Conservation (phyloP, 2,329 filamentous ascomycete species). For the Alternaria viburni region DNA sequence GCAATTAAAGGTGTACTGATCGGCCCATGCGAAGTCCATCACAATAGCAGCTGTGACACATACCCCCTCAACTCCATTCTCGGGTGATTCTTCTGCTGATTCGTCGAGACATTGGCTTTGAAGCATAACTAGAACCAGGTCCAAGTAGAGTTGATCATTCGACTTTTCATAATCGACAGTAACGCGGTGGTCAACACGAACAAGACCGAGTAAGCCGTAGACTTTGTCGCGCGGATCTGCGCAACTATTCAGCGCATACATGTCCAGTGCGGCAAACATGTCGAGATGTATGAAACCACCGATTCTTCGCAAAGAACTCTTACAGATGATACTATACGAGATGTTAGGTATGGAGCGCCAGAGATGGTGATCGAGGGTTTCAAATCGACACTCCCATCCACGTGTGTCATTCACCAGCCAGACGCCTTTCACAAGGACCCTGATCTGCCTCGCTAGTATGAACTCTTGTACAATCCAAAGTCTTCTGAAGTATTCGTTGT, state of each 20-base stretch:
- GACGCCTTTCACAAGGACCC: neutral
- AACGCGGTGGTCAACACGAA: neutral
- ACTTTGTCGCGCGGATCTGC: neutral
- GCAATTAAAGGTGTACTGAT: fast-evolving
- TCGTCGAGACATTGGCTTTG: neutral
- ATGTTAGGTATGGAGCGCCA: fast-evolving
- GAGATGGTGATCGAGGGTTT: neutral
- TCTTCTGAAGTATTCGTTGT: neutral
- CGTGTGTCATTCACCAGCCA: neutral
- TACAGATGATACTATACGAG: neutral
- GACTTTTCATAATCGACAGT: neutral
- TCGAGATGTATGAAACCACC: neutral
- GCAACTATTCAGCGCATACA: neutral
- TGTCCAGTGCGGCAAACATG: fast-evolving
- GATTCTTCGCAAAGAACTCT: neutral
- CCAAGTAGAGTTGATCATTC: neutral
- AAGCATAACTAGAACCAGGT: fast-evolving
- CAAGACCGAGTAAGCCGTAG: neutral
- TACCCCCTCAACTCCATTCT: too few species aligned
- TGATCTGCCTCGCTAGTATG: neutral
- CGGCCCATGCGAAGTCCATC: neutral
- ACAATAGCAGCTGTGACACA: neutral
- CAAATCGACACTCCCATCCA: fast-evolving
- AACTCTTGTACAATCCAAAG: neutral
- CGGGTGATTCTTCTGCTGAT: neutral